phyloP scores from a whole-genome alignment of 805 yeast species.

The Yarrowia deformans region DNA sequence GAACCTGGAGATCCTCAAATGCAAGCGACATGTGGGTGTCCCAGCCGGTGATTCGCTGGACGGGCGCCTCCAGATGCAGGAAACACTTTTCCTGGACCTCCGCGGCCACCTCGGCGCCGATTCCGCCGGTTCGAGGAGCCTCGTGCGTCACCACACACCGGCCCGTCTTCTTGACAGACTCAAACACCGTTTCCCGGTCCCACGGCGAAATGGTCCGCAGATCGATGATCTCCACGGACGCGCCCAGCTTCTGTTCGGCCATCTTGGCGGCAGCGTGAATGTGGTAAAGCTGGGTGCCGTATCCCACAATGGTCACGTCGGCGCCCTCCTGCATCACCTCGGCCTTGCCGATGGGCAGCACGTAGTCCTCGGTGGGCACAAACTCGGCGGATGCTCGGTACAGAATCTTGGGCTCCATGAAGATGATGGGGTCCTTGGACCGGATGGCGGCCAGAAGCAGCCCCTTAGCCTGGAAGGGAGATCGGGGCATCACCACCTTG shows the following conservation, averaged over 20 bases:
- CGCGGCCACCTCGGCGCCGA: constrained; percentile 93
- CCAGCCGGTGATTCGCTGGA: constrained; percentile 93
- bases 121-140: constrained; percentile 91
- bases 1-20: constrained; percentile 94
- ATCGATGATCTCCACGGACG: constrained; percentile 84
- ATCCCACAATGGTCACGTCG: constrained; percentile 82
- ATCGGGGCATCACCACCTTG: constrained; percentile 87
- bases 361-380: constrained; percentile 79
- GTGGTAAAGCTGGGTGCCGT: constrained; percentile 81
- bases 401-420: constrained; percentile 87
- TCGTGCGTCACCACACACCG: constrained; percentile 85
- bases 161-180: constrained; percentile 87
- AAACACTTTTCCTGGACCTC: constrained; percentile 94
- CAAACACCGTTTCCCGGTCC: constrained; percentile 80
- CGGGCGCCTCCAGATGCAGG: constrained; percentile 91
- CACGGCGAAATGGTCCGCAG: constrained; percentile 91
- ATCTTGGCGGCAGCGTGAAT: constrained; percentile 82
- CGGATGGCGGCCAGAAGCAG: constrained; percentile 87
- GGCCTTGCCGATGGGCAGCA: constrained; percentile 87
- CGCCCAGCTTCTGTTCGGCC: constrained; percentile 78
- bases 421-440: constrained; percentile 93
- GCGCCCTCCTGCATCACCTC: constrained; percentile 83
- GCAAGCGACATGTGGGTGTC: constrained; percentile 98
- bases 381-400: constrained; percentile 89
- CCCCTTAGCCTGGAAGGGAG: constrained; percentile 91